These are phyloP conservation scores for Pyrenochaeta sp. DNA, from an alignment of 2,329 filamentous ascomycete species.

Conservation along the genomic window DNA sequence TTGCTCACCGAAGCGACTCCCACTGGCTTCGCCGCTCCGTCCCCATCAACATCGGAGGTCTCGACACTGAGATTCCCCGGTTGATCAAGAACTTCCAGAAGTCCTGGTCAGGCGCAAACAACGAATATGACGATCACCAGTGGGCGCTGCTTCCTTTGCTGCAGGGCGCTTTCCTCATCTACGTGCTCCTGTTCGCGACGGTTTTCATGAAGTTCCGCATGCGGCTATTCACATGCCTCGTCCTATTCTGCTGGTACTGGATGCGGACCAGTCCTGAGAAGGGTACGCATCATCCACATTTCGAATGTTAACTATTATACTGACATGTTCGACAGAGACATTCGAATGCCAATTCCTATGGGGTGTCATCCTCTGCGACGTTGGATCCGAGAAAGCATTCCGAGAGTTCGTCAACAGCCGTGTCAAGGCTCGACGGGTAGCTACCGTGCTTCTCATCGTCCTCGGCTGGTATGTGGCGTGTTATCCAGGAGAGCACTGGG, in stretches of 20 bases:
- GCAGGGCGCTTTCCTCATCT: constrained; percentile 61
- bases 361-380: constrained; percentile 61
- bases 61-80: constrained; percentile 56
- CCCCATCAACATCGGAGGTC: constrained; percentile 53
- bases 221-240: constrained; percentile 56
- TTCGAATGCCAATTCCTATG: constrained; percentile 63
- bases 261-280: constrained; percentile 56
- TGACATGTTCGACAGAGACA: constrained; percentile 54
- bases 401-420: constrained; percentile 55
- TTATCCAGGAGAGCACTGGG: constrained; percentile 60
- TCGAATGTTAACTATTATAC: background rate
- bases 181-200: constrained; percentile 58
- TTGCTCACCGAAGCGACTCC: constrained; percentile 58
- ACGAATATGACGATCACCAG: constrained; percentile 64
- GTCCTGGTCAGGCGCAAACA: constrained; percentile 61
- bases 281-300: constrained; percentile 47
- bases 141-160: constrained; percentile 63
- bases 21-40: constrained; percentile 62
- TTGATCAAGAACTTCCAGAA: constrained; percentile 57
- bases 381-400: constrained; percentile 57
- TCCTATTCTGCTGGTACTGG: constrained; percentile 61
- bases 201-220: constrained; percentile 60
- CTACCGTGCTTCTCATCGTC: constrained; percentile 51
- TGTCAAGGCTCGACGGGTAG: constrained; percentile 49
- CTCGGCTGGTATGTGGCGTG: constrained; percentile 59